Evolutionary conservation across 352 stramenopile species (phyloP), one percentile per base, ranked within the genome.

Genomic region (Pythium volutum): DNA sequence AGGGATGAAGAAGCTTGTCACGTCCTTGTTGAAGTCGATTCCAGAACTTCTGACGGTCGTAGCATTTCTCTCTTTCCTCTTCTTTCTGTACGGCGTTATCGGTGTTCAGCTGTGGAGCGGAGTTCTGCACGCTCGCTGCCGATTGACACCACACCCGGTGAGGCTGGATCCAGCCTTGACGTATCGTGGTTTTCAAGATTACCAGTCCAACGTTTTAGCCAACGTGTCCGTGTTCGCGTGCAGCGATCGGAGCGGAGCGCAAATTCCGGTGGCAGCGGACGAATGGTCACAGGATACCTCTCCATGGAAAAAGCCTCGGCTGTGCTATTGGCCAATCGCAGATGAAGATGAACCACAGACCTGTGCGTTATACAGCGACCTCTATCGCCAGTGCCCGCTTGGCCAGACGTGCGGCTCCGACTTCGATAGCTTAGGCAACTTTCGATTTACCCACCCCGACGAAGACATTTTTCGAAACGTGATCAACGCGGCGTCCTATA

Each of bases 321-420:
- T 91, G 39, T 98, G 91, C 59, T 96, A 93, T 64, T 98, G 91
- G 91, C 89, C 89, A 4, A 64, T 97, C 46, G 87, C 96, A 51
- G 55, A 80, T 3, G 88, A 98, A 63, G 65, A 60, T 3, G 62
- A 64, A 7, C 59, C 66, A 41, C 74, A 80, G 52, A 75, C 83
- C 0, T 88, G 93, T 38, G 90, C 88, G 41, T 48, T 85, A 4
- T 45, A 69, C 18, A 57, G 70, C 12, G 47, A 47, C 2, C 56
- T 67, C 3, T 76, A 76, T 62, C 78, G 76, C 2, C 59, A 70
- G 47, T 88, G 78, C 22, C 72, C 76, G 11, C 53, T 41, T 31
- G 66, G 66, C 1, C 64, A 81, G 64, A 83, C 67, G 6, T 91
- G 79, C 56, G 75, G 84, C 18, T 89, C 81, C 0, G 74, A 88